Base-by-base conservation (phyloP, 2,329 filamentous ascomycete genomes). In the Dissoconium aciculare region DNA sequence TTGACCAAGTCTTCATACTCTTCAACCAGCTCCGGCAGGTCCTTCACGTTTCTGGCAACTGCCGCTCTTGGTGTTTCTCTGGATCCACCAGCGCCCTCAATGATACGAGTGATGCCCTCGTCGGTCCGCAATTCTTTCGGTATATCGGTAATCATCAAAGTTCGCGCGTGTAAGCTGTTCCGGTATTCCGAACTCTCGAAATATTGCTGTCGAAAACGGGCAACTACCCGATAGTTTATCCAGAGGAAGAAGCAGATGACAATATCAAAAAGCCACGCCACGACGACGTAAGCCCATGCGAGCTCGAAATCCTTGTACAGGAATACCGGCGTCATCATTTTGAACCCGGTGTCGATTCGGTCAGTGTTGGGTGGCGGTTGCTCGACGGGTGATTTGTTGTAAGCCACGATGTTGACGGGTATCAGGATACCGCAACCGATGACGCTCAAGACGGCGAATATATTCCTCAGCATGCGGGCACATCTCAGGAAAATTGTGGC, bases 401-500 rank as follows among this genome's bases (percentile, higher is more conserved):
- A 40, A 43, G 47, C 17, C 38, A 49, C 6, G 37, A 47, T 24
- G 49, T 93, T 87, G 46, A 91, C 60, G 0, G 89, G 89, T 23
- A 94, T 74, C 40, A 94, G 65, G 36, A 95, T 71, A 31, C 64
- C 65, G 42, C 81, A 77, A 11, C 80, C 83, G 17, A 91, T 55
- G 5, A 92, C 40, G 15, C 74, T 69, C 33, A 94, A 59, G 5
- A 71, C 58, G 15, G 79, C 51, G 51, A 95, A 93, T 40, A 95
- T 80, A 52, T 93, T 89, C 37, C 89, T 75, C 50, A 81, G 81
- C 89, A 98, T 95, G 43, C 75, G 69, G 29, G 76, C 71, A 48
- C 94, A 85, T 31, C 87, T 76, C 42, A 98, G 63, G 54, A 98
- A 95, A 28, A 98, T 61, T 5, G 80, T 78, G 5, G 85, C 89